Percentiles rank a stretch among this genome's conserved stretches.
Evolutionary conservation across 1,284 basidiomycete genomes (phyloP).

Genomic region (Meripilus lineatus): DNA sequence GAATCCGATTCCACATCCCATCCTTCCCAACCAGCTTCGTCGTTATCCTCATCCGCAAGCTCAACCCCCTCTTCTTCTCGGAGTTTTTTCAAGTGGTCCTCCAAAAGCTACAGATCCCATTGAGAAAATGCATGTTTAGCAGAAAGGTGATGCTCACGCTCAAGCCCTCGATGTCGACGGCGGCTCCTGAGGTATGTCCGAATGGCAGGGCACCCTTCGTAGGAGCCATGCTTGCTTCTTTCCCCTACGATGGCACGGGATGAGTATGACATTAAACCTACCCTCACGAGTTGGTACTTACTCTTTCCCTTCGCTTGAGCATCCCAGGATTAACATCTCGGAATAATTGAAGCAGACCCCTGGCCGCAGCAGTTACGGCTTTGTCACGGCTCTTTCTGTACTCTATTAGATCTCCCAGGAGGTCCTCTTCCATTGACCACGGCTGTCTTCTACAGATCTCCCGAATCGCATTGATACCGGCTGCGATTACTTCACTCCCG

Average conservation of each 20-base stretch:
- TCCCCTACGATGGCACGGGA: constrained; percentile 51
- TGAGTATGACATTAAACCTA: constrained; percentile 4
- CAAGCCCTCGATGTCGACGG: constrained; percentile 88
- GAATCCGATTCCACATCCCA: constrained; percentile 79
- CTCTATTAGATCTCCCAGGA: constrained; percentile 89
- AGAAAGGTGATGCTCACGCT: constrained; percentile 43
- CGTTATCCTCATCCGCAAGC: constrained; percentile 54
- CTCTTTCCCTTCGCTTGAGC: constrained; percentile 86
- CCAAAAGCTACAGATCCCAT: constrained; percentile 59
- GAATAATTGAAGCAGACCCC: constrained; percentile 90
- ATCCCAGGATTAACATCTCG: constrained; percentile 94
- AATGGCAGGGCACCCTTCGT: constrained; percentile 64
- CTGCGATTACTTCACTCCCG: constrained; percentile 91
- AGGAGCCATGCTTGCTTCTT: constrained; percentile 78
- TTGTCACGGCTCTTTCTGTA: constrained; percentile 97
- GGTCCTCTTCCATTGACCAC: constrained; percentile 94
- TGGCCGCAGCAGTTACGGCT: constrained; percentile 82
- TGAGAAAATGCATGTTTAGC: constrained; percentile 1
- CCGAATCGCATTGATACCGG: constrained; percentile 91
- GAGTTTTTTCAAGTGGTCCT: constrained; percentile 76
- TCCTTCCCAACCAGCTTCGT: constrained; percentile 79
- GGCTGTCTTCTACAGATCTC: constrained; percentile 93
- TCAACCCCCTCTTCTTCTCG: constrained; percentile 61
- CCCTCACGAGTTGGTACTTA: constrained; percentile 30
- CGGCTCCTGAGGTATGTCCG: constrained; percentile 72